phyloP scores from a whole-genome alignment of 108 stramenopile genomes.

The Nitzschia palea region DNA sequence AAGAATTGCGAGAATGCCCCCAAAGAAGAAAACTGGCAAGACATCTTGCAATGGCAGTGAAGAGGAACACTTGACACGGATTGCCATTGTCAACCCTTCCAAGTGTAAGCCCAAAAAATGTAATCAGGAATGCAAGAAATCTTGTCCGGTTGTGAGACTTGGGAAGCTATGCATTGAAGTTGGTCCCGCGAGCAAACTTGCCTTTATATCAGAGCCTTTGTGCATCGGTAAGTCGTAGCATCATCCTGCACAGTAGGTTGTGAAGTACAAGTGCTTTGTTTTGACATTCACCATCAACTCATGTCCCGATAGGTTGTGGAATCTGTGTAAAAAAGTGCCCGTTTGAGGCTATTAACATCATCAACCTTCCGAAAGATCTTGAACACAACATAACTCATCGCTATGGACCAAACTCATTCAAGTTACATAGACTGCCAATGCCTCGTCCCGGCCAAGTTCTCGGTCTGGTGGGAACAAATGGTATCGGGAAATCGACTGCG shows the following conservation, averaged over 20 bases:
- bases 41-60: constrained; percentile 27
- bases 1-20: no score
- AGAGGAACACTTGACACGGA: constrained; percentile 80
- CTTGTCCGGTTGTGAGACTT: constrained; percentile 93
- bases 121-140: constrained; percentile 94
- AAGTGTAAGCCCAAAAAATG: constrained; percentile 98
- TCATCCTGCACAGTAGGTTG: no score
- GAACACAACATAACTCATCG: constrained; percentile 96
- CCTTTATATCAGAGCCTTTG: constrained; percentile 90
- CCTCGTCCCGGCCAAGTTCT: constrained; percentile 97
- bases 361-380: constrained; percentile 98
- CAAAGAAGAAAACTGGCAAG: constrained; percentile 59
- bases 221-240: constrained; percentile 71
- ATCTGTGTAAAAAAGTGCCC: constrained; percentile 99
- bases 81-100: constrained; percentile 92
- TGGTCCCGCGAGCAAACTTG: constrained; percentile 82
- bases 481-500: constrained; percentile 96
- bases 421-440: constrained; percentile 98
- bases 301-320: constrained; percentile 80
- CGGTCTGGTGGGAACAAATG: constrained; percentile 98
- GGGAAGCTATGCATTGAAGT: constrained; percentile 98
- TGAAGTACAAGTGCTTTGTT: not conserved
- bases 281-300: not conserved
- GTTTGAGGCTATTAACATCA: constrained; percentile 96
- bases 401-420: constrained; percentile 99